A percentile compares a stretch with the other conserved stretches of the same genome.
These are phyloP conservation scores for Mytilinidion resinicola DNA, from an alignment of 495 filamentous ascomycete genomes.

Conservation along the genomic window DNA sequence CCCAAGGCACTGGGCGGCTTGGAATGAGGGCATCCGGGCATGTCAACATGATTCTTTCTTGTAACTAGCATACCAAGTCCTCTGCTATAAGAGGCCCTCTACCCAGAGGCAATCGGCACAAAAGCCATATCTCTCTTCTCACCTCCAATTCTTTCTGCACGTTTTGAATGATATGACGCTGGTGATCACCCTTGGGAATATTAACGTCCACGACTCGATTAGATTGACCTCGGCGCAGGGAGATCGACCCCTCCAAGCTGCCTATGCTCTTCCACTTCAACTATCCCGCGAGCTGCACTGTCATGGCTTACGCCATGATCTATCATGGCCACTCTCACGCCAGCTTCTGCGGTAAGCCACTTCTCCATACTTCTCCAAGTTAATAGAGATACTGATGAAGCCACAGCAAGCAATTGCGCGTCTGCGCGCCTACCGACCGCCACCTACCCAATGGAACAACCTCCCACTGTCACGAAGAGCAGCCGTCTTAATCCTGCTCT, in stretches of 20 bases:
- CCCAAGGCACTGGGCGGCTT: no score
- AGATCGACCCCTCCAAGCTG: neutral
- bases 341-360: neutral
- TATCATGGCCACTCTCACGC: slow-evolving; percentile 1
- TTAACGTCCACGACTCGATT: no score
- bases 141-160: neutral
- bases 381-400: neutral
- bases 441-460: slow-evolving; percentile 53
- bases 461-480: slow-evolving; percentile 68
- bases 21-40: no score
- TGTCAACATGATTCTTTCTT: neutral
- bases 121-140: neutral
- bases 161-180: neutral
- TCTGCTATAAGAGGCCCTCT: neutral
- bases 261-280: neutral
- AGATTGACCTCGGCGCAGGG: neutral
- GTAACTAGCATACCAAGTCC: slow-evolving; percentile 1
- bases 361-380: neutral
- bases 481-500: slow-evolving; percentile 78
- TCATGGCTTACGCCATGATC: neutral
- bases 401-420: slow-evolving; percentile 57
- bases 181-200: no score
- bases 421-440: slow-evolving; percentile 62
- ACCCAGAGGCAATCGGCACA: no score
- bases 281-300: neutral